Evolutionary conservation across 805 yeast species (phyloP).

Genomic region (Komagataella populi): DNA sequence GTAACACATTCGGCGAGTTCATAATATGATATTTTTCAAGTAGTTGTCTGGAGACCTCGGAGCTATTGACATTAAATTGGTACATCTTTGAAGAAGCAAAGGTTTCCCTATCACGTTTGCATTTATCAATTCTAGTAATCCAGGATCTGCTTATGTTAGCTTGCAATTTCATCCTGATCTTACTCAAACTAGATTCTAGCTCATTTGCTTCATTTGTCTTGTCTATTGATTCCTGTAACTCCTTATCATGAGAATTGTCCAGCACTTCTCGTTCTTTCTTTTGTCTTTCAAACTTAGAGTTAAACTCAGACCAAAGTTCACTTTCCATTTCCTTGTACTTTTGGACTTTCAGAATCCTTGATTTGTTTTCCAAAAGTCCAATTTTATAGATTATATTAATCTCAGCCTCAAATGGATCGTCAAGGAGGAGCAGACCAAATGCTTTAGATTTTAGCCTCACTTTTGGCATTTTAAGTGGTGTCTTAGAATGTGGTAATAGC

Average conservation of each 20-base stretch:
- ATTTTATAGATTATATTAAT: slow-evolving; percentile 40
- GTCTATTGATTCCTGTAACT: neutral
- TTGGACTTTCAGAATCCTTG: slow-evolving; percentile 25
- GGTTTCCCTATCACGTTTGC: slow-evolving; percentile 30
- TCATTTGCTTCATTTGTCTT: neutral
- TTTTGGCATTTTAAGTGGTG: slow-evolving; percentile 22
- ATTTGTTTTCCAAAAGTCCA: slow-evolving; percentile 43
- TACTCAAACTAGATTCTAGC: neutral
- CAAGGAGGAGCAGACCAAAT: slow-evolving; percentile 37
- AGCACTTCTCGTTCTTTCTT: neutral
- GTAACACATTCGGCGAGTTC: slow-evolving; percentile 22
- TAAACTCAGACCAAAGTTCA: neutral
- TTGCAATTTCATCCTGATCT: slow-evolving; percentile 7
- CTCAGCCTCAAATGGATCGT: slow-evolving; percentile 54
- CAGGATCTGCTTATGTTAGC: slow-evolving; percentile 37
- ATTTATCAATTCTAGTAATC: slow-evolving; percentile 35
- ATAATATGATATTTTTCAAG: slow-evolving; percentile 21
- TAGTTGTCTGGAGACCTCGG: slow-evolving; percentile 25
- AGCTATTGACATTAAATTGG: slow-evolving; percentile 24
- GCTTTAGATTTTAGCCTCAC: slow-evolving; percentile 26
- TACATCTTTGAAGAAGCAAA: slow-evolving; percentile 24
- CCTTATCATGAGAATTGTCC: neutral
- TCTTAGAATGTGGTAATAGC: slow-evolving; percentile 24
- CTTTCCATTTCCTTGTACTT: slow-evolving; percentile 5
- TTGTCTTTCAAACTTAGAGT: neutral